These are phyloP conservation scores for Anthostomella pinea DNA, from an alignment of 2,329 filamentous ascomycete genomes.

Conservation along the genomic window DNA sequence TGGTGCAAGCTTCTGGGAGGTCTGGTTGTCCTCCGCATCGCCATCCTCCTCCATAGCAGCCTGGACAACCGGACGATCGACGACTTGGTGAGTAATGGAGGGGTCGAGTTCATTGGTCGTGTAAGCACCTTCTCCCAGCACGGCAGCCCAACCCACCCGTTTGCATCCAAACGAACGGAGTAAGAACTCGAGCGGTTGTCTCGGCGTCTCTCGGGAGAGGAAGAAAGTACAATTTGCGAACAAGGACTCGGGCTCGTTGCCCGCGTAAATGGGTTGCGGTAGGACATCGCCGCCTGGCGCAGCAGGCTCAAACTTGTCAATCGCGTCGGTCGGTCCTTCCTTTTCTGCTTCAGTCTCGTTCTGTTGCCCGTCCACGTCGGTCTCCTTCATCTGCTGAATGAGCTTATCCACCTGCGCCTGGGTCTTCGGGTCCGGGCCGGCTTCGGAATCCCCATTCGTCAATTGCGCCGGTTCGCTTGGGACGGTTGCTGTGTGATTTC, in stretches of 20 bases:
- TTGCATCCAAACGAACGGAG: slow-evolving; percentile 94
- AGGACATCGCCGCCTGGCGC: slow-evolving; percentile 83
- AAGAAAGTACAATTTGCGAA: slow-evolving; percentile 90
- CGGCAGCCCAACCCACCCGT: slow-evolving; percentile 89
- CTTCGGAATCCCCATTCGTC: slow-evolving; percentile 46
- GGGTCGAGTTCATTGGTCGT: slow-evolving; percentile 85
- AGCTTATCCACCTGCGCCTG: slow-evolving; percentile 68
- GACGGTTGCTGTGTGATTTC: slow-evolving; percentile 57
- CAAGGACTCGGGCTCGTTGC: slow-evolving; percentile 67
- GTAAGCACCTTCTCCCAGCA: slow-evolving; percentile 88
- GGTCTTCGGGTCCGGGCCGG: slow-evolving; percentile 58
- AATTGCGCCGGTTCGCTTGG: slow-evolving; percentile 53
- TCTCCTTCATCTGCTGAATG: slow-evolving; percentile 63
- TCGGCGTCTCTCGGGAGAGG: slow-evolving; percentile 88
- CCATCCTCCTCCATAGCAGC: slow-evolving; percentile 49
- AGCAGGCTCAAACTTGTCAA: slow-evolving; percentile 88
- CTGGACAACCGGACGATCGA: slow-evolving; percentile 80
- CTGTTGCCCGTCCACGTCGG: slow-evolving; percentile 42
- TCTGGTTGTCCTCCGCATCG: slow-evolving; percentile 59
- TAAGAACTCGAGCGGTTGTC: slow-evolving; percentile 87
- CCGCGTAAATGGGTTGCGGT: slow-evolving; percentile 69
- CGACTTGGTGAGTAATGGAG: slow-evolving; percentile 91
- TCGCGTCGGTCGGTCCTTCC: slow-evolving; percentile 54
- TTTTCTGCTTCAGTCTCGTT: slow-evolving; percentile 40
- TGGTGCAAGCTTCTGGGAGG: slow-evolving; percentile 51